Evolutionary conservation across 208 protist genomes (phyloP).

Genomic region (Angomonas deanei): DNA sequence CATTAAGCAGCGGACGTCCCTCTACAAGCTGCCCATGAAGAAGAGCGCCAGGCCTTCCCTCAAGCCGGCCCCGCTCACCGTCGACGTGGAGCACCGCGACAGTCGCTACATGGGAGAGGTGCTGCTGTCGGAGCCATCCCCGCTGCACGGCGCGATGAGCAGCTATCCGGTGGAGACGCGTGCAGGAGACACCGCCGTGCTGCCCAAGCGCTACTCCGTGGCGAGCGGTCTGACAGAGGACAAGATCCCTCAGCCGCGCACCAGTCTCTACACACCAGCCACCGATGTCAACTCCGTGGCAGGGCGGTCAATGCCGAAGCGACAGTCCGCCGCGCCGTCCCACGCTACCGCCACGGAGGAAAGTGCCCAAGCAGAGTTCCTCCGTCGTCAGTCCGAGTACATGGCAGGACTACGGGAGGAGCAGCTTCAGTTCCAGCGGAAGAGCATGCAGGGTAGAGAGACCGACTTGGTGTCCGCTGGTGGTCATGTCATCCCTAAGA

Average conservation of each 20-base stretch:
- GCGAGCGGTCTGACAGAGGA: not conserved
- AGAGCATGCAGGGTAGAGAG: not conserved
- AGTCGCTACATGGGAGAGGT: not conserved
- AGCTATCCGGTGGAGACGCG: not conserved
- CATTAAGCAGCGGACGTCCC: not conserved
- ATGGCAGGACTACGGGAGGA: not conserved
- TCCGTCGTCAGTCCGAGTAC: not conserved
- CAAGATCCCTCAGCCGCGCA: not conserved
- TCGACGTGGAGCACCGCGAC: not conserved
- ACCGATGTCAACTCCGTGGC: not conserved
- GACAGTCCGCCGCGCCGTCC: not conserved
- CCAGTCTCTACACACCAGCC: not conserved
- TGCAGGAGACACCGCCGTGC: not conserved
- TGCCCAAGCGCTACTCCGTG: not conserved
- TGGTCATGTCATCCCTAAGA: not conserved
- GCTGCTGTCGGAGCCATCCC: not conserved
- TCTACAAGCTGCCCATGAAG: not conserved
- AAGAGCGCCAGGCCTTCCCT: not conserved
- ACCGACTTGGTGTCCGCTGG: not conserved
- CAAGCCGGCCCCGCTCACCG: not conserved
- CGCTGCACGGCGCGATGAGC: not conserved
- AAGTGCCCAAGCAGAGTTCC: not conserved
- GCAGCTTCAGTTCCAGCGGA: not conserved
- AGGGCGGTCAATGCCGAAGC: not conserved
- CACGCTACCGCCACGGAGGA: not conserved